Evolutionary conservation across 305 asterid species (phyloP), one percentile per base, ranked within the genome.

Genomic region (Withania somnifera): DNA sequence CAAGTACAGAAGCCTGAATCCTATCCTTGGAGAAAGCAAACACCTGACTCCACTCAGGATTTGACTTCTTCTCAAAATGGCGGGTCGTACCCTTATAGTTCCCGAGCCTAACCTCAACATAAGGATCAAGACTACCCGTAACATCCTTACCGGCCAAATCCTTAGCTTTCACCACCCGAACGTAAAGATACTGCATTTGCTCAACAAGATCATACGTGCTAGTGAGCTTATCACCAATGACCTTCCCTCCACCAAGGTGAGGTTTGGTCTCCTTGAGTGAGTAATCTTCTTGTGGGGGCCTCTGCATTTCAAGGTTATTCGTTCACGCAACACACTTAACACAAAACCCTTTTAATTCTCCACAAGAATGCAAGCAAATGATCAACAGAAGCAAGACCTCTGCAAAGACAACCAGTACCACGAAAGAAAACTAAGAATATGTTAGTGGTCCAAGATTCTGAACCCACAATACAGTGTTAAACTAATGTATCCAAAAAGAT

Each of bases 171-270:
- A 90, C 97, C 4, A 92, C 97, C 20, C 97, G 97, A 80, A 92
- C 97, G 17, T 92, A 92, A 73, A 92, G 95, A 83, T 90, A 92
- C 68, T 90, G 92, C 94, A 92, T 91, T 84, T 92, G 97, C 88
- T 92, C 97, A 26, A 92, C 97, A 24, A 92, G 93, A 84, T 91
- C 97, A 90, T 92, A 92, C 80, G 97, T 91, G 84, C 94, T 92
- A 11, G 93, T 91, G 81, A 90, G 90, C 86, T 91, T 92, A 64
- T 92, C 95, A 79, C 97, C 95, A 1, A 91, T 86, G 26, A 89
- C 84, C 87, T 87, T 90, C 82, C 95, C 93, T 20, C 97, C 95
- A 86, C 97, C 97, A 1, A 92, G 91, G 89, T 90, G 94, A 83
- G 97, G 97, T 32, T 88, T 90, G 69, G 97, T 92, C 83, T 88